Evolutionary conservation across 768 basidiomycete genomes (phyloP).

Genomic region (Pulveroboletus sp.): DNA sequence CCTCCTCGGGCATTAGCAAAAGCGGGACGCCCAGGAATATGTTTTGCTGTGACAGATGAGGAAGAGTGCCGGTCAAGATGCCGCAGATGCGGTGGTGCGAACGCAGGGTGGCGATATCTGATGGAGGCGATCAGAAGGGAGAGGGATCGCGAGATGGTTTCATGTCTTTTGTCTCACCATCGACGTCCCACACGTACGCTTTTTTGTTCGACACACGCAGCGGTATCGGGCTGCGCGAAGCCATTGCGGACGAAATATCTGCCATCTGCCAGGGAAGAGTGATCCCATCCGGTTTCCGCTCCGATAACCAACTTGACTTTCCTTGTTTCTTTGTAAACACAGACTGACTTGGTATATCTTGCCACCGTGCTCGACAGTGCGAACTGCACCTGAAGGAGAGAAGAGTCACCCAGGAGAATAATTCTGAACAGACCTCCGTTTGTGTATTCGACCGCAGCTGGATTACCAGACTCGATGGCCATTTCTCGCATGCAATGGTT

Average conservation of each 20-base stretch:
- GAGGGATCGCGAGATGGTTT: not conserved
- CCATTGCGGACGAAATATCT: constrained; percentile 2
- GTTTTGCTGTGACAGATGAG: constrained; percentile 94
- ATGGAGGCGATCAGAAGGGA: constrained; percentile 6
- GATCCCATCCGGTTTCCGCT: constrained; percentile 15
- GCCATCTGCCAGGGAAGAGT: not conserved
- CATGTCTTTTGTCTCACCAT: constrained; percentile 44
- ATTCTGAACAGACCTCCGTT: no score
- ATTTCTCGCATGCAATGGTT: no score
- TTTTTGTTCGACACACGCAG: constrained; percentile 73
- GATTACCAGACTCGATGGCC: no score
- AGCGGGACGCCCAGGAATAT: constrained; percentile 92
- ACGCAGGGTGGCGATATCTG: constrained; percentile 80
- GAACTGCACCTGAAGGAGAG: no score
- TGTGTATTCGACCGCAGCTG: no score
- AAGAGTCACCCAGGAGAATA: no score
- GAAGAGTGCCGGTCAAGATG: constrained; percentile 83
- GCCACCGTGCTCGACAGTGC: no score
- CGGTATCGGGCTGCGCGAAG: constrained; percentile 35
- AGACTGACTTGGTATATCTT: no score
- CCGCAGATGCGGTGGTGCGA: constrained; percentile 81
- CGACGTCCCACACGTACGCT: constrained; percentile 86
- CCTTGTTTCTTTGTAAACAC: no score
- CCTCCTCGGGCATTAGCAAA: constrained; percentile 86
- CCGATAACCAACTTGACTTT: not conserved